Percentiles rank a stretch among this genome's conserved stretches.
These are phyloP conservation scores for Myxozyma lipomycoides DNA, from an alignment of 805 yeast genomes.

Conservation along the genomic window DNA sequence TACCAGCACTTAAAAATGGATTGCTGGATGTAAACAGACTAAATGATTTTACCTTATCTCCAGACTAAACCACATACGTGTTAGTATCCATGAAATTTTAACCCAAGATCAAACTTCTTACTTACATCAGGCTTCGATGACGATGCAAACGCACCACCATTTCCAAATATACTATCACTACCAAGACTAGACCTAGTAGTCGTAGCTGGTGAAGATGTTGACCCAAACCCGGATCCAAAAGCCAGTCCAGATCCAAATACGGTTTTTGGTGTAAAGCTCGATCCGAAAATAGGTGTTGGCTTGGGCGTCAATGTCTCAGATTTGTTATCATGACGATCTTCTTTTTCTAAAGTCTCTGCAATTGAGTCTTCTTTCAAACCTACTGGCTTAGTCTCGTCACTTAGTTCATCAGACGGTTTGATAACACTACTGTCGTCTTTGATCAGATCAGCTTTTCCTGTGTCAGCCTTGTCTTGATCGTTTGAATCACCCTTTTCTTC, in stretches of 20 bases:
- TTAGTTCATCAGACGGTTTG: constrained; percentile 37
- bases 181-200: background rate
- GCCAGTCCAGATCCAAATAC: background rate
- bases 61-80: too few species aligned
- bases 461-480: too few species aligned
- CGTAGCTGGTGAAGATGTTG: background rate
- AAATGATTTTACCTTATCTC: constrained; percentile 2
- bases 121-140: background rate
- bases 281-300: background rate
- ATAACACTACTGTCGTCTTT: too few species aligned
- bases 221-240: background rate
- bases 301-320: background rate
- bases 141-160: background rate
- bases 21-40: constrained; percentile 7
- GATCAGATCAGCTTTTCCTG: too few species aligned
- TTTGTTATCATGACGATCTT: background rate
- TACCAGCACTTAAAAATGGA: constrained; percentile 16
- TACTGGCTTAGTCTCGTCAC: constrained; percentile 43
- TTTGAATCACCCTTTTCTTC: too few species aligned
- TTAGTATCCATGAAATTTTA: background rate
- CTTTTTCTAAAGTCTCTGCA: background rate
- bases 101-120: background rate
- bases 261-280: background rate
- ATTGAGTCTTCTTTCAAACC: constrained; percentile 16
- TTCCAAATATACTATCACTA: background rate